Percentiles rank a stretch among this genome's conserved stretches.
Conservation (phyloP, 352 stramenopile species). For the Phytophthora europaea region DNA sequence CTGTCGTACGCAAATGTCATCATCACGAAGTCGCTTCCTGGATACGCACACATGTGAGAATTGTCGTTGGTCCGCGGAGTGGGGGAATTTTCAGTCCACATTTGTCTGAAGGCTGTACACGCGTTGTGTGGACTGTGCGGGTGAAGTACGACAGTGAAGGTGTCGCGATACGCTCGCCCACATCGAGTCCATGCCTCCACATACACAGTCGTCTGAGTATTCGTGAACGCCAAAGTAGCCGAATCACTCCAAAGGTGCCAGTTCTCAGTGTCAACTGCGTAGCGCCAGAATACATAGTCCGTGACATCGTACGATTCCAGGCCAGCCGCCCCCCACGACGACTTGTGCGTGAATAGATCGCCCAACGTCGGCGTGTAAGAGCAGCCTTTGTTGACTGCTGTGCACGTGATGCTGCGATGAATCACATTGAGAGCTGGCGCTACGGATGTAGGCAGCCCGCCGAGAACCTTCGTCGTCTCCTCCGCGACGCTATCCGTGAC, state of each 20-base stretch:
- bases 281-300: conserved; percentile 63
- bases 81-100: conserved; percentile 27
- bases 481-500: not conserved
- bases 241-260: conserved; percentile 19
- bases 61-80: conserved; percentile 2
- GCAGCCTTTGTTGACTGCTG: conserved; percentile 14
- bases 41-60: conserved; percentile 28
- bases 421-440: conserved; percentile 4
- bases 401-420: conserved; percentile 30
- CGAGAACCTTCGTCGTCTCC: conserved; percentile 17
- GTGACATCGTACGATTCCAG: conserved; percentile 5
- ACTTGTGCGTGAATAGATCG: conserved; percentile 15
- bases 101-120: conserved; percentile 22
- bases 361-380: conserved; percentile 19
- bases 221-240: conserved; percentile 31
- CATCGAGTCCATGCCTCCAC: conserved; percentile 72
- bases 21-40: conserved; percentile 31
- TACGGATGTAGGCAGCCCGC: conserved; percentile 12
- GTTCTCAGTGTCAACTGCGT: conserved; percentile 29
- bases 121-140: conserved; percentile 30
- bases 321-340: conserved; percentile 1
- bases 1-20: conserved; percentile 32
- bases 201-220: conserved; percentile 41
- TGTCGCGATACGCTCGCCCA: conserved; percentile 31
- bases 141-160: conserved; percentile 52